Conservation (phyloP, 2,329 filamentous ascomycete genomes). For the Sarocladiaceae sp. region DNA sequence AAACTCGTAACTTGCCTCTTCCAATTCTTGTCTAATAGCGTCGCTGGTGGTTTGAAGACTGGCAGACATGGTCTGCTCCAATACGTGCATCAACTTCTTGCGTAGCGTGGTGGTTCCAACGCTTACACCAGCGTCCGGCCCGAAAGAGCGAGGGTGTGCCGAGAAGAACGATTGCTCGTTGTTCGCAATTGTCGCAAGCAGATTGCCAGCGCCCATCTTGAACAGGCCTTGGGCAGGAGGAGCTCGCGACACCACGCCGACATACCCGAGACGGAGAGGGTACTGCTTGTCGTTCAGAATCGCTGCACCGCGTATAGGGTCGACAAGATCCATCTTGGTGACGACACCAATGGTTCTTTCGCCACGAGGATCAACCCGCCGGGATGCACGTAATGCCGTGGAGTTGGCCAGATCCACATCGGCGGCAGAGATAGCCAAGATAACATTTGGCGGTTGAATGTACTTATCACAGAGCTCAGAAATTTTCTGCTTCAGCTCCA, state of each 20-base stretch:
- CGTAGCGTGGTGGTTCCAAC: conserved; percentile 84
- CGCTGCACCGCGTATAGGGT: conserved; percentile 69
- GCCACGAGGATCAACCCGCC: conserved; percentile 87
- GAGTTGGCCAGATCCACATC: conserved; percentile 98
- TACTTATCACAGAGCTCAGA: conserved; percentile 97
- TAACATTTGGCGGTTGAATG: conserved; percentile 92
- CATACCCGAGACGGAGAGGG: conserved; percentile 89
- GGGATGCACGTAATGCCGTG: conserved; percentile 81
- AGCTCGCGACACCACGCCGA: conserved; percentile 86
- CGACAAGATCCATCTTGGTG: conserved; percentile 98
- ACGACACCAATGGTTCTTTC: conserved; percentile 98
- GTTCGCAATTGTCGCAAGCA: conserved; percentile 75
- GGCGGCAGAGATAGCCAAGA: conserved; percentile 93
- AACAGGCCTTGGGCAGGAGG: conserved; percentile 71
- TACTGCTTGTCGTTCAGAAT: conserved; percentile 90
- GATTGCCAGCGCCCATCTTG: conserved; percentile 71
- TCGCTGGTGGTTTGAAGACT: conserved; percentile 87
- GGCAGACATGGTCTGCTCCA: conserved; percentile 95
- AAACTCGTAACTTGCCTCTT: conserved; percentile 97
- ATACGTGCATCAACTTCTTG: conserved; percentile 94
- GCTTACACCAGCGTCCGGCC: conserved; percentile 64
- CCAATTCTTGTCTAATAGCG: conserved; percentile 89
- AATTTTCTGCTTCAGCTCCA: conserved; percentile 92
- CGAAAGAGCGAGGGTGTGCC: conserved; percentile 76
- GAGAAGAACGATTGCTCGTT: conserved; percentile 89